Base-by-base conservation (phyloP, 2,329 filamentous ascomycete species). In the Fusarium verticillioides region DNA sequence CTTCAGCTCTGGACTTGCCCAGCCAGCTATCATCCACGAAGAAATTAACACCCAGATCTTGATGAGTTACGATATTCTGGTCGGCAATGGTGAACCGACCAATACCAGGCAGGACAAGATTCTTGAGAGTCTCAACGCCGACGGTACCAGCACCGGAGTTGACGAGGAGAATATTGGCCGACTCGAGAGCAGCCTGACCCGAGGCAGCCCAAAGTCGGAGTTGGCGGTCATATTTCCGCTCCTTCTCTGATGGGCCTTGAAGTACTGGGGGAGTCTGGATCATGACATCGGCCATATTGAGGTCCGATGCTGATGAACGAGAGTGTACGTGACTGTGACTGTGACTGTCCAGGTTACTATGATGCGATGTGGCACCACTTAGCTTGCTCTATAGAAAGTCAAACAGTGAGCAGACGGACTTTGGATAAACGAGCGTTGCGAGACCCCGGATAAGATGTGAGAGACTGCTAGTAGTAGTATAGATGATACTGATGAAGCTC, bases 41-140 rank as follows among this genome's bases (percentile, higher is more conserved):
- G 87, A 99, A 99, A 83, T 99, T 99, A 71, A 98, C 92, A 9
- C 97, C 96, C 44, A 99, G 85, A 78, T 99, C 96, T 46, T 91
- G 87, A 75, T 97, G 92, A 2, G 85, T 86, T n/a, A 99, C 95
- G 5, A 88, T 82, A 3, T 91, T 89, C 11, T 93, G 91, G 78
- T 99, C 96, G 59, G 93, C 92, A 70, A 99, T 97, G 2, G 94
- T 97, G 81, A 98, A 99, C 32, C 91, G 90, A 13, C 96, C 97
- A 77, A 98, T 93, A 91, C 91, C 94, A 64, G 96, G 96, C 13
- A 99, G 85, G 7, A 99, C 94, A n/a, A 99, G 89, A 80, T 99
- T 99, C 87, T 99, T 99, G 70, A 99, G 88, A 0, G 95, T 92
- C 83, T 99, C 96, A 18, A 97, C 88, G 19, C 95, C 96, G 39